Evolutionary conservation across 2,329 filamentous ascomycete genomes (phyloP).

Genomic region (Aspergillus pseudoterreus): DNA sequence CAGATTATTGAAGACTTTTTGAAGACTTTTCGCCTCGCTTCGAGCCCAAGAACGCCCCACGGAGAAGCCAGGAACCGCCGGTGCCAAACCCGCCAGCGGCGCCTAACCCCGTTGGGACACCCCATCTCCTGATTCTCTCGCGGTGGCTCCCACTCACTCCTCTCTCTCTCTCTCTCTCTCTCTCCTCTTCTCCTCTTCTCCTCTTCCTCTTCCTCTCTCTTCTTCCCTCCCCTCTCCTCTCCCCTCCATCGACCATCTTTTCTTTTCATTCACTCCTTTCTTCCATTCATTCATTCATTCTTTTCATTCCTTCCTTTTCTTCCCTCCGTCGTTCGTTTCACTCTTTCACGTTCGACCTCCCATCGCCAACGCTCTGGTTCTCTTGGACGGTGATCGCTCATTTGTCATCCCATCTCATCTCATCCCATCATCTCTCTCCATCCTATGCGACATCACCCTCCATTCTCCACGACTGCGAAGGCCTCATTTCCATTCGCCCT

Average conservation of each 20-base stretch:
- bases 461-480: conserved; percentile 17
- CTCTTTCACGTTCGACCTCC: conserved; percentile 50
- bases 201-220: conserved; percentile 11
- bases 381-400: conserved; percentile 22
- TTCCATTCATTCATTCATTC: conserved; percentile 32
- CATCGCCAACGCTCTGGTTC: conserved; percentile 34
- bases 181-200: conserved; percentile 11
- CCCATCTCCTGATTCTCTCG: conserved; percentile 16
- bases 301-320: conserved; percentile 25
- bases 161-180: conserved; percentile 11
- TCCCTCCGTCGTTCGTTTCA: conserved; percentile 44
- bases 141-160: neutral
- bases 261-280: conserved; percentile 17
- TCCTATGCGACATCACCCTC: conserved; percentile 10
- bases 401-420: conserved; percentile 7
- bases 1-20: neutral
- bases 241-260: conserved; percentile 22
- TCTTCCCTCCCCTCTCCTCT: conserved; percentile 14
- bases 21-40: neutral
- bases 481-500: conserved; percentile 16
- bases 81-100: conserved; percentile 12
- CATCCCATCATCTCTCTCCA: neutral
- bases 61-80: conserved; percentile 15
- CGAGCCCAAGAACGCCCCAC: conserved; percentile 8
- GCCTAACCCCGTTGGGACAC: conserved; percentile 8